phyloP scores from a whole-genome alignment of 2,329 filamentous ascomycete species.

The Dothideomycetes sp. region DNA sequence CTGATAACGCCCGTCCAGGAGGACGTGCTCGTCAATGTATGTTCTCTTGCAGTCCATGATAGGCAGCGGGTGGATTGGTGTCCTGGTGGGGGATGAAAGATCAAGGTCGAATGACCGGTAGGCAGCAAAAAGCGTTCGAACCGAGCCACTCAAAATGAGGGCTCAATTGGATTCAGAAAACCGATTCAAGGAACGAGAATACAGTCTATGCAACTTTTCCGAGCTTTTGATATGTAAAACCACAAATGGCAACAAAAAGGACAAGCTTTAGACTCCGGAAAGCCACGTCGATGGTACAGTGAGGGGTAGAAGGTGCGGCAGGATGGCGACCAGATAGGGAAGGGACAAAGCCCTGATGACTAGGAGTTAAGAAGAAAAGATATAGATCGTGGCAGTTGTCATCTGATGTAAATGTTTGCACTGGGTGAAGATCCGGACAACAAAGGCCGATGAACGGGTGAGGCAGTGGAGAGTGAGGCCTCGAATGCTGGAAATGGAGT shows the following conservation, averaged over 20 bases:
- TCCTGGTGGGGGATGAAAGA: neutral
- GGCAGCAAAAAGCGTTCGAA: conserved; percentile 1
- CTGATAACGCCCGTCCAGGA: conserved; percentile 81
- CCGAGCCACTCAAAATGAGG: neutral
- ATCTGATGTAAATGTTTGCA: conserved; percentile 13
- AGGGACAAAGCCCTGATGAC: neutral
- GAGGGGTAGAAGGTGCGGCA: neutral
- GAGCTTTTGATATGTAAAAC: neutral
- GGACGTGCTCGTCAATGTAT: conserved; percentile 64
- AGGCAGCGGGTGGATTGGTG: neutral
- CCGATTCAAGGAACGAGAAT: neutral
- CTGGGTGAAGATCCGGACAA: conserved; percentile 5
- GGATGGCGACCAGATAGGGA: neutral
- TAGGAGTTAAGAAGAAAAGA: conserved; percentile 13
- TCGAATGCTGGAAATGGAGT: neutral
- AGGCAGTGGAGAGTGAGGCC: conserved; percentile 10
- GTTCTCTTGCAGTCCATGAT: conserved; percentile 78
- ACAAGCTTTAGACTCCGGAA: neutral
- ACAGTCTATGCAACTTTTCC: conserved; percentile 1
- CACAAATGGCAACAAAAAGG: neutral
- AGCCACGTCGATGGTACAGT: neutral
- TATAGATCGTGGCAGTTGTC: conserved; percentile 17
- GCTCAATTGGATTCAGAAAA: neutral
- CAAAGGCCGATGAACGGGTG: conserved; percentile 7
- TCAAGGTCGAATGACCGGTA: neutral